Percentiles rank a stretch among this genome's conserved stretches.
Conservation (phyloP, 768 basidiomycete species). For the Candolleomyces eurysporus region DNA sequence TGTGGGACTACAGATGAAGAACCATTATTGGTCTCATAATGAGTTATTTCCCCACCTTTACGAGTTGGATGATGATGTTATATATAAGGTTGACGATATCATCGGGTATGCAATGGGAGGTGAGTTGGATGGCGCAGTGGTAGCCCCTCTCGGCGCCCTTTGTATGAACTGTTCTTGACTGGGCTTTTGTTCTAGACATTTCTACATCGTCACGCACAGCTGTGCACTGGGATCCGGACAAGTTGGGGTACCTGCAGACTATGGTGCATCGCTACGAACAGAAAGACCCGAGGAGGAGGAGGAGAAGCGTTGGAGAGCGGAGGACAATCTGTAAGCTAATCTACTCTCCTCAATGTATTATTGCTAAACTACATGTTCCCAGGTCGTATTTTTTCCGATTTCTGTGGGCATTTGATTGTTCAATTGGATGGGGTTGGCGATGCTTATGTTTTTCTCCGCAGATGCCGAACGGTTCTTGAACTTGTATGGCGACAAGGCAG, state of each 20-base stretch:
- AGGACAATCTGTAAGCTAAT: constrained; percentile 6
- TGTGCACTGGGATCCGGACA: constrained; percentile 17
- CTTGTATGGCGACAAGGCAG: constrained; percentile 41
- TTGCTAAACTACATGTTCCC: not conserved
- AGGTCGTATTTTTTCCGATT: not conserved
- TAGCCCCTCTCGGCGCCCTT: constrained; percentile 11
- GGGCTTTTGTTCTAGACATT: not conserved
- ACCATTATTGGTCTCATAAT: constrained; percentile 27
- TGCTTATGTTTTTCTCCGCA: constrained; percentile 7
- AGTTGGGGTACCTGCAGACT: constrained; percentile 5
- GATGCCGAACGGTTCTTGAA: constrained; percentile 39
- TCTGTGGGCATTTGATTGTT: not conserved
- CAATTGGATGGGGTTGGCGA: not conserved
- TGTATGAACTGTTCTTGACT: not conserved
- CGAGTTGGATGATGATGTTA: constrained; percentile 15
- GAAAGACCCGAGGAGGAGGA: not conserved
- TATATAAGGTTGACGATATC: constrained; percentile 29
- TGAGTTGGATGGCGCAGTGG: constrained; percentile 8
- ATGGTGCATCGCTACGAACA: not conserved
- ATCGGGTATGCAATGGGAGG: constrained; percentile 27
- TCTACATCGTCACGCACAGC: constrained; percentile 24
- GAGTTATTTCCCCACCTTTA: constrained; percentile 25
- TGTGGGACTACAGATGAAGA: constrained; percentile 13
- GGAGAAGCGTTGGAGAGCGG: not conserved
- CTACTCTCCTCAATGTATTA: not conserved